Evolutionary conservation across 2,329 filamentous ascomycete species (phyloP), one percentile per base, ranked within the genome.

Genomic region (Scedosporium aurantiacum): DNA sequence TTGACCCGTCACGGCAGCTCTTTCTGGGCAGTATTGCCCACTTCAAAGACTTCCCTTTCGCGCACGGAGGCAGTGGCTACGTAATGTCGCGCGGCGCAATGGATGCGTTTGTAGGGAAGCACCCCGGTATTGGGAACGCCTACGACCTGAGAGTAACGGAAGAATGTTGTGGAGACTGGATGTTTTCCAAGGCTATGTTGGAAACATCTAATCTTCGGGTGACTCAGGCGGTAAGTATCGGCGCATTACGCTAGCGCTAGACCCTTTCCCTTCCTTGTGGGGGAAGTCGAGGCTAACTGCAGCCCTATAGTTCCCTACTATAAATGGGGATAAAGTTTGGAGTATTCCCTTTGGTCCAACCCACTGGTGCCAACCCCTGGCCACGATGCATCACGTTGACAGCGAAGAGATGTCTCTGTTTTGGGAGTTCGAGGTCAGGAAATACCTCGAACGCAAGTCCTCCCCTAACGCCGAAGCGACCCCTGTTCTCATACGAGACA

Each of bases 21-120:
- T 83, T 82, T 65, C 68, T 83, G 10, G 82, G 82, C 23, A 81
- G 79, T 58, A 74, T 77, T 27, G 78, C 79, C 58, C 78, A 75
- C 61, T 70, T 80, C 58, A 71, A 71, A 32, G 72, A 69, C 25
- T 73, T 74, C 59, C 70, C 75, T 1, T 84, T 84, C 65, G 82
- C 78, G 14, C 82, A 85, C 65, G 82, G 82, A 10, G 82, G 82
- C 2, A 82, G 78, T 41, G 82, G 82, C n/a, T 82, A 81, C 67
- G 72, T 79, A 61, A 68, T 84, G n/a, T 81, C 79, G 16, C 76
- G 79, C 2, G 77, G 74, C 1, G 76, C 83, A 3, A 71, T 86
- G 67, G 73, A 77, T 65, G 73, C 74, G 60, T 73, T 82, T 56
- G 74, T 79, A 3, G 71, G 75, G 50, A 66, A 73, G 27, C 73